Percentiles rank a stretch among this genome's conserved stretches.
phyloP scores from a whole-genome alignment of 1,284 basidiomycete species.

The Cutaneotrichosporon cyanovorans region DNA sequence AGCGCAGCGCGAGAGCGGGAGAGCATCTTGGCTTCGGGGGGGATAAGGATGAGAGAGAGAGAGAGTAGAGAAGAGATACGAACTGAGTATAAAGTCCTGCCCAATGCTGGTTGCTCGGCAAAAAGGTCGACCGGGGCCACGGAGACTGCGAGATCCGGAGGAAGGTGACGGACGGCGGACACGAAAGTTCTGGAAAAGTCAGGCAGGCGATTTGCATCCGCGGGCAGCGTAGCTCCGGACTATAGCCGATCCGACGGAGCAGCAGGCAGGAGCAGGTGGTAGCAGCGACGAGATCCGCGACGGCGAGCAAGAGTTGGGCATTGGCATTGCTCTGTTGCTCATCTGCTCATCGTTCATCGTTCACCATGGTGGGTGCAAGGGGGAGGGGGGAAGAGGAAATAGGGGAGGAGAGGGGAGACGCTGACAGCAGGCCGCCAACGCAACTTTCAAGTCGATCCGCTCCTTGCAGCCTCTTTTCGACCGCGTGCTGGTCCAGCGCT shows the following conservation, averaged over 20 bases:
- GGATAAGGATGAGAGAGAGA: no score
- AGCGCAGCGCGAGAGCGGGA: conserved; percentile 39
- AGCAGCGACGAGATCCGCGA: no score
- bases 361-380: neutral
- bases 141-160: no score
- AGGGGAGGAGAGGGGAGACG: neutral
- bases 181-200: conserved; percentile 23
- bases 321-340: no score
- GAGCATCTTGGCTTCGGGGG: conserved; percentile 23
- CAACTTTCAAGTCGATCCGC: conserved; percentile 94
- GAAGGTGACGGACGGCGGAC: no score
- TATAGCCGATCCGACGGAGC: neutral
- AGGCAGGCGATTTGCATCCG: neutral
- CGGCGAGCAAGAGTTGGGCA: no score
- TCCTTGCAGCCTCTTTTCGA: conserved; percentile 85
- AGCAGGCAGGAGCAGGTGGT: no score
- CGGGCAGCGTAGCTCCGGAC: neutral
- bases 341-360: neutral
- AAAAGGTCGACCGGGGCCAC: conserved; percentile 5
- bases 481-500: conserved; percentile 93
- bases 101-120: conserved; percentile 3
- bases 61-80: conserved; percentile 4
- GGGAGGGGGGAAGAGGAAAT: neutral
- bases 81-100: neutral
- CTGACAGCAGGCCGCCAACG: conserved; percentile 37